phyloP scores from a whole-genome alignment of 2,329 filamentous ascomycete genomes.

The Huntiella bhutanensis region DNA sequence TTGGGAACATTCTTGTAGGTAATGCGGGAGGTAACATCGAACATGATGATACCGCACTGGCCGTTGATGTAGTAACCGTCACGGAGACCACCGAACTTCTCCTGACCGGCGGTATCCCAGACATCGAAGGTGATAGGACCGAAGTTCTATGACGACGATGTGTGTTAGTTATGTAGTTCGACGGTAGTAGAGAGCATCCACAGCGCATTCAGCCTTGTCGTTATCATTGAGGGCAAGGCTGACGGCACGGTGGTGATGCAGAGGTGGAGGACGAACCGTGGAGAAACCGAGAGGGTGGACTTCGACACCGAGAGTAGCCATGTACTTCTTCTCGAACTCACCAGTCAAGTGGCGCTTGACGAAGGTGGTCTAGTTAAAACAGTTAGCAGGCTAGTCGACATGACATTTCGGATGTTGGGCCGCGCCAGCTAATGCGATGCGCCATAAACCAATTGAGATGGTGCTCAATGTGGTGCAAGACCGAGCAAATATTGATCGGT shows the following conservation, averaged over 20 bases:
- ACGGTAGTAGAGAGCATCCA: background rate
- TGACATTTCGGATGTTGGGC: background rate
- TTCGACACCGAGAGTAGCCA: conserved; percentile 97
- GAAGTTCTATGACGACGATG: conserved; percentile 46
- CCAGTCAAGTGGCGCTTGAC: conserved; percentile 99
- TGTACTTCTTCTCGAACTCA: conserved; percentile 99
- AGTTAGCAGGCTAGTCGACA: background rate
- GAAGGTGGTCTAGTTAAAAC: conserved; percentile 66
- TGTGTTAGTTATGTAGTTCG: background rate
- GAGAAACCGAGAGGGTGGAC: conserved; percentile 96
- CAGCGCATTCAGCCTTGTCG: background rate
- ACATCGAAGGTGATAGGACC: conserved; percentile 97
- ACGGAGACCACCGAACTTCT: conserved; percentile 98
- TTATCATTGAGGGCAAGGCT: background rate
- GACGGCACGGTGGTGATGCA: background rate
- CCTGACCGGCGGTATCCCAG: conserved; percentile 96
- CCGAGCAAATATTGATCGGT: background rate
- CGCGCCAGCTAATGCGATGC: conserved; percentile 8
- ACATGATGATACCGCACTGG: conserved; percentile 99
- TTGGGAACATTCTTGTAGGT: conserved; percentile 99
- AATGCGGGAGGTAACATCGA: conserved; percentile 96
- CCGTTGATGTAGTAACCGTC: conserved; percentile 99
- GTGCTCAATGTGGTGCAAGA: background rate
- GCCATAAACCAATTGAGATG: background rate
- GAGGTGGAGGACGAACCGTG: conserved; percentile 51